Evolutionary conservation across 371 early-diverging fungal species (phyloP).

Genomic region (Parasitella parasitica): DNA sequence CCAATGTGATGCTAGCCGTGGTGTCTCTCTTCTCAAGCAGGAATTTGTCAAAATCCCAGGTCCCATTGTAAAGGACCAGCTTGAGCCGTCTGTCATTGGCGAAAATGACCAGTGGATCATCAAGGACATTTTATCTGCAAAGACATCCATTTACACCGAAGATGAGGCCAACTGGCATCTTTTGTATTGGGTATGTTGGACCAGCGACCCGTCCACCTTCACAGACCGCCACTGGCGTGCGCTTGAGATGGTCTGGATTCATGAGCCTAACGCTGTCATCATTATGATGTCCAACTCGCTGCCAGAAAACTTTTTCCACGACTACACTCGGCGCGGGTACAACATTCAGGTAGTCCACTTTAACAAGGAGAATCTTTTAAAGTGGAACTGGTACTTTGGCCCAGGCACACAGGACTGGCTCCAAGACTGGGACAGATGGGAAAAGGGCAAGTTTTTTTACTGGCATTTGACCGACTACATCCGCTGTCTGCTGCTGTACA

Average conservation of each 20-base stretch:
- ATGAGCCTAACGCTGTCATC: constrained; percentile 60
- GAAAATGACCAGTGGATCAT: constrained; percentile 64
- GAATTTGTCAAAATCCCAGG: constrained; percentile 24
- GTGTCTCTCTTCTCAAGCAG: constrained; percentile 38
- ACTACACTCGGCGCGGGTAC: constrained; percentile 57
- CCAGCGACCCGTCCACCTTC: constrained; percentile 60
- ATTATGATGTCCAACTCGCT: constrained; percentile 63
- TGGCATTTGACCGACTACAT: constrained; percentile 66
- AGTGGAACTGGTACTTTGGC: constrained; percentile 65
- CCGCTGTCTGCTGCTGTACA: constrained; percentile 56
- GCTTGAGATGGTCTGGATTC: constrained; percentile 65
- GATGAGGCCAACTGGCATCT: constrained; percentile 59
- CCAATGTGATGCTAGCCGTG: constrained; percentile 52
- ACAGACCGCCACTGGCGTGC: constrained; percentile 65
- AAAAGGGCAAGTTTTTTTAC: constrained; percentile 53
- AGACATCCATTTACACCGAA: constrained; percentile 57
- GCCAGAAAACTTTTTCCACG: constrained; percentile 52
- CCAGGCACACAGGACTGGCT: constrained; percentile 64
- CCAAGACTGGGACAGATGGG: constrained; percentile 59
- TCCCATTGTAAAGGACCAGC: constrained; percentile 37
- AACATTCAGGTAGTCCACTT: constrained; percentile 61
- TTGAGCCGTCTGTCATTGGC: constrained; percentile 36
- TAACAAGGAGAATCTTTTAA: constrained; percentile 54
- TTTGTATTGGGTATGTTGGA: constrained; percentile 70
- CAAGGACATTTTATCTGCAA: constrained; percentile 50